Base-by-base conservation (phyloP, 352 stramenopile species). In the Achlya hypogyna region DNA sequence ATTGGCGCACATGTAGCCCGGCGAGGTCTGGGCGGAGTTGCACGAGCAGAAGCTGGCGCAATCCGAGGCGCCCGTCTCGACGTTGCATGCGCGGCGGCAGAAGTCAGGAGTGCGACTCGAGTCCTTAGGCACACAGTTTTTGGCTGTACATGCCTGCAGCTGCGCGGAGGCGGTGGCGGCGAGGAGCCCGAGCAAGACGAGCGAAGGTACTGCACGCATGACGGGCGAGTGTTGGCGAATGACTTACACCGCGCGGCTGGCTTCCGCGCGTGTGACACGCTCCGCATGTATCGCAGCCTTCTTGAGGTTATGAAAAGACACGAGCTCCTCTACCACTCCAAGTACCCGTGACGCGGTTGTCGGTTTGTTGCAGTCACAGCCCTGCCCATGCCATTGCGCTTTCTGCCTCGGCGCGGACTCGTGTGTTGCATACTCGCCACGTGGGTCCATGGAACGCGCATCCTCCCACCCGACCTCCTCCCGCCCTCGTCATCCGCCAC, bases 141-240 rank as follows among this genome's bases (percentile, higher is more conserved):
- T 23, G 1, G 54, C 54, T 16, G 45, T 25, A 23, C 54, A 64
- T n/a, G 40, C 4, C 8, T 40, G 32, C 20, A 53, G 54, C 27
- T 64, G 20, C 23, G 6, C 29, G 5, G n/a, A 29, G 1, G 5
- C n/a, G 38, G 23, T 20, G 32, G 20, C 34, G 54, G 31, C 54
- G 34, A 52, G 32, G 9, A 64, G 54, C 32, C 22, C 34, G 16
- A 38, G 32, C 10, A 38, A 20, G 18, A 28, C 32, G 32, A 64
- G 2, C 35, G 35, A n/a, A 29, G 45, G 34, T 64, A 64, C 54
- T 64, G 54, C 54, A 34, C 54, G 54, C 54, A 64, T 64, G 54
- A 51, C 32, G 54, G 35, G 52, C 47, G 54, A 51, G 32, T 34
- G 35, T 49, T 64, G 53, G 53, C 31, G 25, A 52, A 35, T 29